Evolutionary conservation across 805 yeast species (phyloP).

Genomic region (Lachancea nothofagi): DNA sequence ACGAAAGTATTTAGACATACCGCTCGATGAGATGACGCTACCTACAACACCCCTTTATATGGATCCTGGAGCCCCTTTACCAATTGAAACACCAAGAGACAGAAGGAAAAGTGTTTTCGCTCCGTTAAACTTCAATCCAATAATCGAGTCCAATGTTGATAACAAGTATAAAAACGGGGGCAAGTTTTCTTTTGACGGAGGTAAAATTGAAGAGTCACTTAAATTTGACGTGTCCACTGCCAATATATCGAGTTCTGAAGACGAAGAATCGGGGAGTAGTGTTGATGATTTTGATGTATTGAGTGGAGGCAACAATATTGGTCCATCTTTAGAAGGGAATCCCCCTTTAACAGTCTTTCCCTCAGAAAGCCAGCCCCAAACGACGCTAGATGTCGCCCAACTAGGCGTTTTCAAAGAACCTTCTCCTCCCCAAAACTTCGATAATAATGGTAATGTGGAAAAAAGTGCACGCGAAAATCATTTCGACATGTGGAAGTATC

Average conservation of each 20-base stretch:
- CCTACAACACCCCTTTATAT: slow-evolving; percentile 51
- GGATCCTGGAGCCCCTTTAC: slow-evolving; percentile 84
- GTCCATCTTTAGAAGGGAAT: slow-evolving; percentile 17
- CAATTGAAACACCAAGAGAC: slow-evolving; percentile 46
- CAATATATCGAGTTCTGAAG: slow-evolving; percentile 30
- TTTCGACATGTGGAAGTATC: slow-evolving; percentile 11
- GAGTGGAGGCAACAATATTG: slow-evolving; percentile 11
- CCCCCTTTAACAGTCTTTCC: slow-evolving; percentile 1
- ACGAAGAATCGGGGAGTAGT: slow-evolving; percentile 29
- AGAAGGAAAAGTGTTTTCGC: slow-evolving; percentile 64
- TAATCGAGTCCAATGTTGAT: slow-evolving; percentile 69
- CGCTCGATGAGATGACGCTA: slow-evolving; percentile 53
- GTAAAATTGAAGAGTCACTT: slow-evolving; percentile 28
- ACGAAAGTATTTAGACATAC: slow-evolving; percentile 43
- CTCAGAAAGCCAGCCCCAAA: slow-evolving; percentile 2
- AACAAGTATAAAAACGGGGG: slow-evolving; percentile 88
- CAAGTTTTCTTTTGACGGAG: slow-evolving; percentile 51
- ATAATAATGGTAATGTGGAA: slow-evolving; percentile 2
- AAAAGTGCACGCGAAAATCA: slow-evolving; percentile 4
- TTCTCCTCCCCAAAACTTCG: slow-evolving; percentile 1
- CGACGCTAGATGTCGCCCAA: slow-evolving; percentile 12
- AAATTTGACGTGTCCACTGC: slow-evolving; percentile 30
- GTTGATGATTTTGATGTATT: slow-evolving; percentile 20
- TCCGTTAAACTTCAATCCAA: slow-evolving; percentile 76
- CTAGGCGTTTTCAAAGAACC: slow-evolving; percentile 7